Base-by-base conservation (phyloP, 495 filamentous ascomycete species). In the Xylaria sp. region DNA sequence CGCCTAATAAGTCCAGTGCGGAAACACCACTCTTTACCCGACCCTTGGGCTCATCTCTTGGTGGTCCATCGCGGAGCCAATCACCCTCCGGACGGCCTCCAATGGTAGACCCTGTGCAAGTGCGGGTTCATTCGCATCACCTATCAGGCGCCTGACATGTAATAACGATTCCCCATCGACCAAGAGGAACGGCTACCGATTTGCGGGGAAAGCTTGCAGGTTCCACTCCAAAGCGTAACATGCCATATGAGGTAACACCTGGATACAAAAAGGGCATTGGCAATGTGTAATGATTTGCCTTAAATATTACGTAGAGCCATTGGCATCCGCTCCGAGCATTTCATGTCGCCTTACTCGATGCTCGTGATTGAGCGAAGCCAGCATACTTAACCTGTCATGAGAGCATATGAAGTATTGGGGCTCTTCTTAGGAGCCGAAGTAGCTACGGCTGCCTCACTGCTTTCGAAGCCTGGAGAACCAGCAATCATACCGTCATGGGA, bases 401-500 rank as follows among this genome's bases (percentile, higher is more conserved):
- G 71, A 31, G 35, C 67, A 52, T 41, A 35, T 63, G n/a, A 64
- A 48, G 35, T 77, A 62, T 50, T 77, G n/a, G 68, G 64, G 53
- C 61, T 77, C 14, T 70, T 67, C 55, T 46, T 78, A 5, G 67
- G 71, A 43, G 62, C 70, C 52, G 48, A 75, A 41, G 31, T 63
- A 6, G 29, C 73, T 35, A 26, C 70, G 12, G 65, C 73, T 21
- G 68, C 71, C 43, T 48, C 75, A 17, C 57, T 83, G 31, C 68
- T 80, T 37, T 77, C 77, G 14, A 75, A 74, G 12, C 70, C 80
- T 3, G 82, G 86, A 24, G 78, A 87, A n/a, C 71, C 69, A 5
- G 78, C 81, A 1, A 72, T 80, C 17, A 84, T 91, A 35, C 85
- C 86, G 24, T 79, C 80, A 61, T 91, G 90, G 90, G 79, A 87